Evolutionary conservation across 768 basidiomycete genomes (phyloP), one percentile per base, ranked within the genome.

Genomic region (Tulasnella sp.): DNA sequence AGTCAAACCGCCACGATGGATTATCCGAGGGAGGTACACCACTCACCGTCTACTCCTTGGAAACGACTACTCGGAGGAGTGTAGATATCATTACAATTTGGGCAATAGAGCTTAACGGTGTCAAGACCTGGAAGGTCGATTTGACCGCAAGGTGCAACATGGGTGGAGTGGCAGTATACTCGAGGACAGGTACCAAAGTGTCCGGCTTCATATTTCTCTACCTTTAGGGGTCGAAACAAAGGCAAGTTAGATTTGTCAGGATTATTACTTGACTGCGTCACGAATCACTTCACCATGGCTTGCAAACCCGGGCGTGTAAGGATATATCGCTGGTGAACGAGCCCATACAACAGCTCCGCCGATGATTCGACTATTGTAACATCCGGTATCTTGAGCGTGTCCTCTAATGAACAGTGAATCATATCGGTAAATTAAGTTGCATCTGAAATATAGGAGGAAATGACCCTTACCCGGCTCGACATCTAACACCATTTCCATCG

Each of bases 401-500:
- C 95, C 65, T 98, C 95, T 58, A 22, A 12, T 5, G 6, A 40
- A n/a, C 27, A 6, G 19, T 40, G 12, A 16, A 6, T 40, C 39
- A 40, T 10, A 10, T 20, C 27, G 19, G 19, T 6, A 5, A n/a
- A 22, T 47, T 31, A 33, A 34, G 24, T 4, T 33, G 9, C 32
- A 22, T 9, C 45, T 39, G 24, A 16, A 41, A n/a, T 7, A 22
- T 32, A 0, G n/a, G 37, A 43, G 46, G 6, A 33, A 32, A 43
- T 2, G n/a, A 7, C 42, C 15, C 6, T 22, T 25, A 92, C 93
- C 91, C 72, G 95, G 90, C 68, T 99, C 95, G 47, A 98, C 93
- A 68, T 99, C 95, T 58, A 99, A 68, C 13, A 99, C 90, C 95
- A 99, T 99, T 70, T 99, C 95, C 83, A 99, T 86, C 39, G 95